Percentiles rank a stretch among this genome's conserved stretches.
Evolutionary conservation across 2,329 filamentous ascomycete species (phyloP).

Genomic region (Annulohypoxylon truncatum): DNA sequence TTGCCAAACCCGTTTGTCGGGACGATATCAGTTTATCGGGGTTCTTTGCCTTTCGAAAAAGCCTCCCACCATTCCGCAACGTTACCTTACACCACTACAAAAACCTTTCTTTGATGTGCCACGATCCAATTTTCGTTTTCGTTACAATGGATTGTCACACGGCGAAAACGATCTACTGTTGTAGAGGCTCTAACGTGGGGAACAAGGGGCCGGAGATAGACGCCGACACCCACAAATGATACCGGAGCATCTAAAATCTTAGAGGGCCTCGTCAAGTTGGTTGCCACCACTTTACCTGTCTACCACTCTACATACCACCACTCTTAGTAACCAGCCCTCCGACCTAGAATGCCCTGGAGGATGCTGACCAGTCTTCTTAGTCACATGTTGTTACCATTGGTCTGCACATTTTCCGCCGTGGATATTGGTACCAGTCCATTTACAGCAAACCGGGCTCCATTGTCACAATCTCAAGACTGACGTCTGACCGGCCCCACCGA

Average conservation of each 20-base stretch:
- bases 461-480: conserved; percentile 45
- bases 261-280: conserved; percentile 24
- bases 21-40: conserved; percentile 14
- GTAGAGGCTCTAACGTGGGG: conserved; percentile 10
- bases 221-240: conserved; percentile 23
- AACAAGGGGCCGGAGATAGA: conserved; percentile 26
- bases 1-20: background rate
- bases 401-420: background rate
- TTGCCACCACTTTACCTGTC: conserved; percentile 28
- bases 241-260: conserved; percentile 20
- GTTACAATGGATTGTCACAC: conserved; percentile 38
- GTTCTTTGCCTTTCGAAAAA: conserved; percentile 2
- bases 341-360: conserved; percentile 34
- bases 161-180: conserved; percentile 22
- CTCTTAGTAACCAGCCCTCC: conserved; percentile 31
- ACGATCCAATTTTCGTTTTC: conserved; percentile 30
- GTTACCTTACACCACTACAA: conserved; percentile 44
- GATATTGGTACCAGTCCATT: conserved; percentile 44
- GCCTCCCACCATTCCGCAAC: conserved; percentile 44
- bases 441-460: conserved; percentile 34
- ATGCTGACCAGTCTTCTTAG: conserved; percentile 44
- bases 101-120: conserved; percentile 8
- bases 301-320: too few relatives aligned
- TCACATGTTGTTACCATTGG: conserved; percentile 48
- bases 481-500: conserved; percentile 37